Evolutionary conservation across 495 filamentous ascomycete genomes (phyloP).

Genomic region (Glonium stellatum): DNA sequence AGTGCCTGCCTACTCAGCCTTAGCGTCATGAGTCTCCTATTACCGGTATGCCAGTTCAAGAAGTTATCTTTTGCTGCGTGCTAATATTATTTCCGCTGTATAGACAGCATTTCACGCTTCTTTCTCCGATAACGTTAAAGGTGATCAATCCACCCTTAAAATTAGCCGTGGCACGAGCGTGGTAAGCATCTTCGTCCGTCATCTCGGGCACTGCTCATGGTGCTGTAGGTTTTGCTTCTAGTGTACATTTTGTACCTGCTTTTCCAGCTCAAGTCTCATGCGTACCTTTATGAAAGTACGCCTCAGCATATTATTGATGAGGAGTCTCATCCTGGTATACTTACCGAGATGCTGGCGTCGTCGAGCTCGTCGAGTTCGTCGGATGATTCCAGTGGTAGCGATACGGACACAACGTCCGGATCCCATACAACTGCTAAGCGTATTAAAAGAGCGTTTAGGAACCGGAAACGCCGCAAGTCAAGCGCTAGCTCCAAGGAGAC

Average conservation of each 20-base stretch:
- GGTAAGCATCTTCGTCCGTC: slow-evolving; percentile 36
- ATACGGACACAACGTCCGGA: slow-evolving; percentile 57
- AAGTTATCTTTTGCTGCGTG: too few species aligned
- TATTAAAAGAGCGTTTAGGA: slow-evolving; percentile 61
- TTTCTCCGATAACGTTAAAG: slow-evolving; percentile 54
- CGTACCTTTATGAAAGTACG: slow-evolving; percentile 84
- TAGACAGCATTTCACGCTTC: slow-evolving; percentile 83
- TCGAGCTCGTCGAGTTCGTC: slow-evolving; percentile 56
- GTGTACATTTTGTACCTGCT: slow-evolving; percentile 80
- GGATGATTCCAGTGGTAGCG: slow-evolving; percentile 53
- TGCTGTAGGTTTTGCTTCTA: slow-evolving; percentile 47
- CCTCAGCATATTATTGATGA: slow-evolving; percentile 86
- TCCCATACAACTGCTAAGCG: slow-evolving; percentile 70
- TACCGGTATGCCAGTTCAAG: slow-evolving; percentile 42
- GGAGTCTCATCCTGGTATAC: slow-evolving; percentile 73
- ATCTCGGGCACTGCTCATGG: too few species aligned
- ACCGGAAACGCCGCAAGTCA: slow-evolving; percentile 62
- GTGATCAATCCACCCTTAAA: slow-evolving; percentile 64
- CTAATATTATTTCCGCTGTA: too few species aligned
- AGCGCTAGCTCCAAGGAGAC: slow-evolving; percentile 63
- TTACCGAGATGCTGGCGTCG: slow-evolving; percentile 63
- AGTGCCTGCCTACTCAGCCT: slow-evolving; percentile 85
- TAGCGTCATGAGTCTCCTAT: slow-evolving; percentile 75
- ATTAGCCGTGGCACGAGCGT: slow-evolving; percentile 87
- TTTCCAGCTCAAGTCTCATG: slow-evolving; percentile 87